Evolutionary conservation across 2,329 filamentous ascomycete species (phyloP), one percentile per base, ranked within the genome.

Genomic region (Penicillium vulpinum): DNA sequence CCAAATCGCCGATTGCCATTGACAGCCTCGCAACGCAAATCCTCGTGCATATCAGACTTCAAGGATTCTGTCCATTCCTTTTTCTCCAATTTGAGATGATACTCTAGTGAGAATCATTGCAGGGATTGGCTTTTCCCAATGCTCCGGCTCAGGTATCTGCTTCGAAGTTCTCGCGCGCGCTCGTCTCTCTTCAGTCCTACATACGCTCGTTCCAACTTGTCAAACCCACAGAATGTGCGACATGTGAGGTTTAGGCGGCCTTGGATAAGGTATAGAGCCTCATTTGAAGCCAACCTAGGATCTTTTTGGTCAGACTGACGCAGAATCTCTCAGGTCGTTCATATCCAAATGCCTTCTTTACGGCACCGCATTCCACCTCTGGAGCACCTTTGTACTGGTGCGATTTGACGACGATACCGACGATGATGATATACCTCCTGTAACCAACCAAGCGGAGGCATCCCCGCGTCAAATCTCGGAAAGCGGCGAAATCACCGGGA

Each of bases 221-320:
- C 54, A 54, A 50, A 40, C 33, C 56, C 46, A 29, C 51, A 62
- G 21, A 70, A 67, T 49, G 58, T 72, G 33, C 70, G 65, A 24
- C 67, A 69, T 63, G 71, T 74, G 54, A 73, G 65, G 51, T 66
- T 73, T 48, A 67, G 67, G 55, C 69, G 64, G 60, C 72, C 70
- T 43, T 71, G 72, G 73, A 53, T 73, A 38, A 69, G 69, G 73
- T 75, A 54, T 48, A 61, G 54, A 21, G 2, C 18, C 3, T 13
- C 4, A 8, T 16, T 18, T 49, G 16, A n/a, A 33, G 21, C 16
- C 16, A 18, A 11, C n/a, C 11, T 6, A 24, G 28, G 13, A 16
- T 21, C 22, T 51, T n/a, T 50, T 22, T 29, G 5, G n/a, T 16
- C 45, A 48, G 51, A 40, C 43, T 54, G 24, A 59, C 41, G 11